Evolutionary conservation across 768 basidiomycete species (phyloP), one percentile per base, ranked within the genome.

Genomic region (Gloeostereum incarnatum): DNA sequence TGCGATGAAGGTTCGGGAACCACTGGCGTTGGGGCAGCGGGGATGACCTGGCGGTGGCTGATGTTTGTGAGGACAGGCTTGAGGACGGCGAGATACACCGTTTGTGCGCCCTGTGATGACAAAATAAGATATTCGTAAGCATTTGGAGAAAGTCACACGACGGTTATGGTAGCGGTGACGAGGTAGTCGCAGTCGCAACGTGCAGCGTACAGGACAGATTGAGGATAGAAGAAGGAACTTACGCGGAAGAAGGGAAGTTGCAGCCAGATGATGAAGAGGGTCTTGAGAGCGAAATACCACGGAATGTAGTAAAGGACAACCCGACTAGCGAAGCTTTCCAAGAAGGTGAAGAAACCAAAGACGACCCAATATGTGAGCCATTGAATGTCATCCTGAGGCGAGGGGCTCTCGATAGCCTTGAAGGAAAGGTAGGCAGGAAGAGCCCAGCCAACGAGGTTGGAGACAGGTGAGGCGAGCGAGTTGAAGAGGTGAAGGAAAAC

Each of bases 301-400:
- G 92, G 88, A 49, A 92, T 54, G 55, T 92, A 98, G 69, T 93
- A 90, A 47, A 97, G 79, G 43, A 96, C 74, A 44, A 85, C 43
- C 36, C 84, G 76, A 46, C 88, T 68, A 37, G 86, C 88, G 49
- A 94, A 72, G 53, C 76, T 81, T 66, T 97, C 94, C 43, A 87
- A 52, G 63, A 96, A 88, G 68, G 84, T 94, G 75, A 96, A 81
- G 61, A 81, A 84, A 39, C 90, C 91, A 50, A 96, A 93, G 38
- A 94, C 74, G 54, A 88, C 73, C 94, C 94, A 98, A 71, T 98
- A 98, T 2, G 93, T 94, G 54, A 97, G 72, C 92, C 92, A 97
- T 63, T 96, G 92, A 52, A 84, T 69, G 61, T 94, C 87, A 49
- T 94, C 90, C 48, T 81, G 71, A 42, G 79, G 68, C 2, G 74